Evolutionary conservation across 306 rosid species (phyloP).

Genomic region (Datisca glomerata): DNA sequence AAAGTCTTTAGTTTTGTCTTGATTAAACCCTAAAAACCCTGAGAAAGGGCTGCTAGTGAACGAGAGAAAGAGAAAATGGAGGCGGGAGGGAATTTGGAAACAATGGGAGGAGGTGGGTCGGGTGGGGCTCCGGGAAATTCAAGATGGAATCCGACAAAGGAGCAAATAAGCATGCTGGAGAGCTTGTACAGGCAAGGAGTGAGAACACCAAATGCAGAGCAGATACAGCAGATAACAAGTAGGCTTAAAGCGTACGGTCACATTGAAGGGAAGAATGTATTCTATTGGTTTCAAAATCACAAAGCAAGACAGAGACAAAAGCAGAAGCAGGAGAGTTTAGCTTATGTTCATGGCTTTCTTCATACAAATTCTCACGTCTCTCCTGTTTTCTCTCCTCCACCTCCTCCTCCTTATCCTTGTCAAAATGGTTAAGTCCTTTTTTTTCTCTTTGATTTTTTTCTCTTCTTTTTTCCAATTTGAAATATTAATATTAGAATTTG

Average conservation of each 20-base stretch:
- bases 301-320: conserved; percentile 89
- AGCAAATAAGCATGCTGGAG: conserved; percentile 69
- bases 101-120: background rate
- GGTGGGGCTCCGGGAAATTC: conserved; percentile 18
- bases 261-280: conserved; percentile 93
- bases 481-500: background rate
- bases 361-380: conserved; percentile 16
- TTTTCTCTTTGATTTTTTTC: background rate
- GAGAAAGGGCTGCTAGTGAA: background rate
- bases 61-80: conserved; percentile 22
- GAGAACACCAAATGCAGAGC: conserved; percentile 75
- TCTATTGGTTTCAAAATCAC: conserved; percentile 97
- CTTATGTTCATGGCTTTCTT: conserved; percentile 41
- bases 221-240: conserved; percentile 60
- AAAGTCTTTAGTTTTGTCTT: no score
- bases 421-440: conserved; percentile 29
- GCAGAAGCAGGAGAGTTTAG: conserved; percentile 62
- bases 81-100: background rate
- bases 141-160: conserved; percentile 89
- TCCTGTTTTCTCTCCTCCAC: conserved; percentile 19
- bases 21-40: background rate
- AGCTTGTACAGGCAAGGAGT: conserved; percentile 67
- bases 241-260: conserved; percentile 55
- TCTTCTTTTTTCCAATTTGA: background rate
- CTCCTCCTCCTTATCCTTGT: conserved; percentile 19